Evolutionary conservation across 306 rosid species (phyloP).

Genomic region (Begonia loranthoides): DNA sequence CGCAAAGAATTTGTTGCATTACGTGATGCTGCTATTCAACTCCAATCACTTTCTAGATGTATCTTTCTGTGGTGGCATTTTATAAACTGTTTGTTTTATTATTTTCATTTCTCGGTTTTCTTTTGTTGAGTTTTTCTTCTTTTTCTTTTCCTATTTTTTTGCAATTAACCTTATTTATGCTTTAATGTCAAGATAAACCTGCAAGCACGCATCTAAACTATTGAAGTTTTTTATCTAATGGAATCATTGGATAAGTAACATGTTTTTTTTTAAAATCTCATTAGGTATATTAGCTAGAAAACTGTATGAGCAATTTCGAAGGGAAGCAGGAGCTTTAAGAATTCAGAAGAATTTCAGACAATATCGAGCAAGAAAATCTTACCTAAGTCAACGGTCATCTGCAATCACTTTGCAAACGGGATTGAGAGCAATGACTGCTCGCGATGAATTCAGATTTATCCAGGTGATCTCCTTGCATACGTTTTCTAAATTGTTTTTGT

Average conservation of each 20-base stretch:
- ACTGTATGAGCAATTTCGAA: constrained; percentile 62
- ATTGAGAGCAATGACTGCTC: constrained; percentile 93
- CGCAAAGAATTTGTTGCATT: constrained; percentile 69
- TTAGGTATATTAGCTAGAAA: constrained; percentile 74
- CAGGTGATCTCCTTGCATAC: constrained; percentile 43
- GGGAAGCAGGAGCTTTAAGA: constrained; percentile 86
- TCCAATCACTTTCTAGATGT: constrained; percentile 93
- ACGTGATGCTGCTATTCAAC: constrained; percentile 70
- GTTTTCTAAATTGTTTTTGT: not conserved
- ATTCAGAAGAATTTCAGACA: constrained; percentile 72
- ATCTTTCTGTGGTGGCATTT: constrained; percentile 3
- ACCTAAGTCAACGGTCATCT: constrained; percentile 31
- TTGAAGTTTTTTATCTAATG: no score
- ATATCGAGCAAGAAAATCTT: constrained; percentile 50
- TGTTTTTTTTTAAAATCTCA: not conserved
- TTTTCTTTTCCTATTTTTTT: no score
- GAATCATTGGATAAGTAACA: no score
- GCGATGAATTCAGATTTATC: constrained; percentile 82
- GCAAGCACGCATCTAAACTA: no score
- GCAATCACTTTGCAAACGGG: constrained; percentile 84
- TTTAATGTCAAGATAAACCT: no score
- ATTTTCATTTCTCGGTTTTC: no score
- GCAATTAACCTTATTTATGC: no score
- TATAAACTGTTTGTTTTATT: no score
- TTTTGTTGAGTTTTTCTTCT: no score